Base-by-base conservation (phyloP, 805 yeast genomes). In the Candida anglica region DNA sequence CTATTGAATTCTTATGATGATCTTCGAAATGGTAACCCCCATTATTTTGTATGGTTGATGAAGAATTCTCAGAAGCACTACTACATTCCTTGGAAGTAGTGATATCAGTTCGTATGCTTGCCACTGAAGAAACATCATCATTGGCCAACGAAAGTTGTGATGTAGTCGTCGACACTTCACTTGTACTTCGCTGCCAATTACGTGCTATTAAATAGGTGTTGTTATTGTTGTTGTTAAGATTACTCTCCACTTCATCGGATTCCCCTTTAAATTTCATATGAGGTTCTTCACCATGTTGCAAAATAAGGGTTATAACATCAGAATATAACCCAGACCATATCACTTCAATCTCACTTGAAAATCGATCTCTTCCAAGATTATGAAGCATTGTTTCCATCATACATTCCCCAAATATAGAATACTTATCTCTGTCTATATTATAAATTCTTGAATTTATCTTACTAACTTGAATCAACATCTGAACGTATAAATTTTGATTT, bases 401-500 rank as follows among this genome's bases (percentile, higher is more conserved):
- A 5, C 39, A 25, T 30, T 54, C 52, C 3, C 58, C 56, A 15
- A 56, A 31, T 2, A 40, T 28, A 11, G 24, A 22, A 32, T 53
- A 56, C 15, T 40, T 18, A 1, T 26, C 9, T 2, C 25, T 23
- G 3, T 32, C 41, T 19, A 52, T 27, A 19, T 44, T 32, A 37
- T 44, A 48, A n/a, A 54, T 34, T 25, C 58, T 28, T 3, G 40
- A 22, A 32, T 48, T 45, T 28, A 41, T 36, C 23, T 47, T 46
- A 10, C 47, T 26, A 17, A 41, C 15, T 10, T 37, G 39, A 21
- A 31, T 30, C 24, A 45, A 9, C 38, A 20, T 23, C 28, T 28
- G 19, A 21, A 23, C 8, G 34, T 24, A 9, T 15, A 22, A 21
- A 9, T 5, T 8, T 11, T 30, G 24, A 5, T 13, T 19, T 19